Evolutionary conservation across 1,284 basidiomycete species (phyloP), one percentile per base, ranked within the genome.

Genomic region (Microbotryomycetes sp.): DNA sequence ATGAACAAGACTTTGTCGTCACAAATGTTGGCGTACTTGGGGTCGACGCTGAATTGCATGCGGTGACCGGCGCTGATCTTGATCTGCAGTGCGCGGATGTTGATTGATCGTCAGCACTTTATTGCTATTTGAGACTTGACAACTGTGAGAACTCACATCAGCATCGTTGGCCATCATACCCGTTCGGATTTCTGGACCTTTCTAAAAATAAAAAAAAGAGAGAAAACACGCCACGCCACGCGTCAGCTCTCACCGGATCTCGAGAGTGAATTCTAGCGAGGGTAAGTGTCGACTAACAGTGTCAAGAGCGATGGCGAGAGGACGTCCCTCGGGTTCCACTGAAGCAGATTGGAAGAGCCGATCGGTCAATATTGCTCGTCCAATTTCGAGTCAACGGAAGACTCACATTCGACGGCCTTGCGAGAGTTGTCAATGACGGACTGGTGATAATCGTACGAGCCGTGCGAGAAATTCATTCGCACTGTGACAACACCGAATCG

Each of bases 101-200:
- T 29, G 9, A 19, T 23, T 3, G 25, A 2, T 6, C 47, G 5
- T 26, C 22, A 23, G 23, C 22, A 31, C 32, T 23, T 3, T 9
- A 23, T 5, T 19, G 7, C 23, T n/a, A 7, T 25, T 16, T 6
- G 4, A 14, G 4, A 30, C 29, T 3, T 9, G 23, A 26, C 28
- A 29, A 15, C 26, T 16, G 22, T 48, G 2, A 45, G 32, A 30
- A 82, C 88, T 74, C 75, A 92, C 89, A 74, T 99, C 96, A 70
- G 82, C 80, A 75, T 84, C 84, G 76, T 91, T 84, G 76, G 81
- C 85, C 82, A 96, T 98, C 74, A 93, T 75, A 71, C 96, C 96
- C 51, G 96, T 98, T 72, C 96, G 87, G 81, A 99, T 99, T 80
- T 98, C 96, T 46, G 96, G 96, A 58, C 96, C 96, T 89, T 98